Evolutionary conservation across 345 rosid species (phyloP).

Genomic region (Brassica nigra): DNA sequence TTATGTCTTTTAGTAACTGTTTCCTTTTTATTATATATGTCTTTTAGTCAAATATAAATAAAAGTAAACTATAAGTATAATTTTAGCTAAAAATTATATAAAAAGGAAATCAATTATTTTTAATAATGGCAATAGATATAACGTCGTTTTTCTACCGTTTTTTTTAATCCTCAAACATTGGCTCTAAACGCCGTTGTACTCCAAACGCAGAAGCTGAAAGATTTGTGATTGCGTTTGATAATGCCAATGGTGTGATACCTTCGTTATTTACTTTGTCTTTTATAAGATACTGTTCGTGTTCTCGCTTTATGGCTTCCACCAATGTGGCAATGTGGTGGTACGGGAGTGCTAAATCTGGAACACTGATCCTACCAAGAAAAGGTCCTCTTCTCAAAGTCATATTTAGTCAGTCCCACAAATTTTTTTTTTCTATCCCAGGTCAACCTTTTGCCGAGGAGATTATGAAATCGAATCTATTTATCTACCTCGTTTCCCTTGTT

Average conservation of each 20-base stretch:
- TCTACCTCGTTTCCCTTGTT: background rate
- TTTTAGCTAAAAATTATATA: no score
- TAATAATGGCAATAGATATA: no score
- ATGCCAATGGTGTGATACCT: no score
- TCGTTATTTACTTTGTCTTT: no score
- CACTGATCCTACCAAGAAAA: background rate
- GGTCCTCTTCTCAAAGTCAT: background rate
- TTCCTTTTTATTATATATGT: no score
- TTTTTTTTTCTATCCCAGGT: background rate
- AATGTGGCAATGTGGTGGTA: background rate
- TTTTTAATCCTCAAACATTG: conserved; percentile 55
- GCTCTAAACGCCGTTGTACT: conserved; percentile 51
- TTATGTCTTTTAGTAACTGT: no score
- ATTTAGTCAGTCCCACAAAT: background rate
- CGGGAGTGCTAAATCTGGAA: background rate
- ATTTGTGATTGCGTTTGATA: conserved; percentile 46
- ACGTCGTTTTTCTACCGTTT: conserved; percentile 42
- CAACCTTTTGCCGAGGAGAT: conserved; percentile 20
- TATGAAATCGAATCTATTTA: background rate
- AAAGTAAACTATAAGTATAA: no score
- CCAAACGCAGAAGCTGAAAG: conserved; percentile 55
- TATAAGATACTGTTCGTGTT: no score
- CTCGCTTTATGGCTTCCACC: no score
- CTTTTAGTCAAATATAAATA: no score
- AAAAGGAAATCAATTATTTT: no score